Base-by-base conservation (phyloP, 805 yeast genomes). In the Candida chauliodis region DNA sequence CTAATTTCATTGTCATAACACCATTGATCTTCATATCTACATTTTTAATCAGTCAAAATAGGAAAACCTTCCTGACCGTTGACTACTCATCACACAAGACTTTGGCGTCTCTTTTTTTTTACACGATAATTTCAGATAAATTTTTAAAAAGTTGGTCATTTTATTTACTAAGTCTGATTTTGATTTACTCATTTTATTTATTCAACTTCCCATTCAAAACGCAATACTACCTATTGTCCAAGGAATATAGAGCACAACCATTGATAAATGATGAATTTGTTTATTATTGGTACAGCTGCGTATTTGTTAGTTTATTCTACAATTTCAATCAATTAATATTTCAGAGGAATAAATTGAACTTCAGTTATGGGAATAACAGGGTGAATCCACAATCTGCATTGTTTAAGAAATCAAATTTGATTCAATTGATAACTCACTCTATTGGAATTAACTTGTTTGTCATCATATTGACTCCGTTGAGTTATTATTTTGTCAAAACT, bases 331-430 rank as follows among this genome's bases (percentile, higher is more conserved):
- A 75, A 50, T 47, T 75, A 10, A 47, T 74, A 0, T 69, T 76
- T 40, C 83, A 80, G 52, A 63, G 77, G 44, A 79, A 79, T 54
- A 68, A 76, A 41, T 59, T 84, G 28, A 53, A 58, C 1, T 74
- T 81, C 55, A 50, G 58, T 32, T 65, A 64, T 40, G 75, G 76
- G 7, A 58, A 63, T 9, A 58, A 57, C 32, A 59, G 71, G 39
- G 46, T 53, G 3, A 66, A 61, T 10, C 81, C 79, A 2, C 58
- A 67, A 24, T 46, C 48, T 2, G 53, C 50, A 4, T 50, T 66
- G 22, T 52, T 58, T 34, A 27, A 35, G 14, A 3, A 8, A 16
- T 22, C 39, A n/a, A 57, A 57, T 25, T 30, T 58, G 13, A 52
- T 56, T 5, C 40, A 45, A 19, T 49, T 73, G 11, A 9, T 73